A percentile compares a stretch with the other conserved stretches of the same genome.
Evolutionary conservation across 805 yeast species (phyloP).

Genomic region (Metschnikowia lochheadii): DNA sequence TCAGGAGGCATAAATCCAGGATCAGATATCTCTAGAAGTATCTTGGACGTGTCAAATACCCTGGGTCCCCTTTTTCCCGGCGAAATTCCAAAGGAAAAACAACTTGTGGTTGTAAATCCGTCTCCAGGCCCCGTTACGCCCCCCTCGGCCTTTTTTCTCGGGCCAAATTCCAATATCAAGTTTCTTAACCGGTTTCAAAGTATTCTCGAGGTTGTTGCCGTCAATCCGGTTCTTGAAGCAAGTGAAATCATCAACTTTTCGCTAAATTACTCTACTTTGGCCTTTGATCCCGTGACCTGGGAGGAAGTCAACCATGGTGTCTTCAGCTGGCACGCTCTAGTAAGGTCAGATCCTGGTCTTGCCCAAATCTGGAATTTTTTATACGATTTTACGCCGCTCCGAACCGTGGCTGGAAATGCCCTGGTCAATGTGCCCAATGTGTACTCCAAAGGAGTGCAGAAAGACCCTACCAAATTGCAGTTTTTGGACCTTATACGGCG

Average conservation of each 20-base stretch:
- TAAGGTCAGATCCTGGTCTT: constrained; percentile 17
- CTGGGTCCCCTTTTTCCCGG: not conserved
- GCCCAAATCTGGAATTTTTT: constrained; percentile 15
- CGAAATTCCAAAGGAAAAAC: no score
- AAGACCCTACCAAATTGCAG: constrained; percentile 5
- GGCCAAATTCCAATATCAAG: constrained; percentile 6
- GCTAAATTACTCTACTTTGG: constrained; percentile 9
- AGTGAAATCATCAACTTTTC: constrained; percentile 10
- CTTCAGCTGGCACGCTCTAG: constrained; percentile 14
- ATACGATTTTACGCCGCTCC: constrained; percentile 5
- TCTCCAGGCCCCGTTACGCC: not conserved
- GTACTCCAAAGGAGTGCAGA: constrained; percentile 2
- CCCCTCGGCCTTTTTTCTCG: constrained; percentile 6
- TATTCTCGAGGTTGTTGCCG: constrained; percentile 9
- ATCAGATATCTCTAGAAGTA: no score
- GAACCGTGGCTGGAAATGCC: not conserved
- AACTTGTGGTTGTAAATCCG: not conserved
- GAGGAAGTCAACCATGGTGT: constrained; percentile 18
- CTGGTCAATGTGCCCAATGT: constrained; percentile 2
- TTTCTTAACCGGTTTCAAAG: constrained; percentile 4
- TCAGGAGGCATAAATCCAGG: no score
- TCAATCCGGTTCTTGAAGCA: constrained; percentile 12
- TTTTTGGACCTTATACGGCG: constrained; percentile 13
- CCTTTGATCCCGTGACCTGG: constrained; percentile 9
- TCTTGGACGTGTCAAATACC: not conserved